Evolutionary conservation across 805 yeast species (phyloP), one percentile per base, ranked within the genome.

Genomic region (Pichia exigua): DNA sequence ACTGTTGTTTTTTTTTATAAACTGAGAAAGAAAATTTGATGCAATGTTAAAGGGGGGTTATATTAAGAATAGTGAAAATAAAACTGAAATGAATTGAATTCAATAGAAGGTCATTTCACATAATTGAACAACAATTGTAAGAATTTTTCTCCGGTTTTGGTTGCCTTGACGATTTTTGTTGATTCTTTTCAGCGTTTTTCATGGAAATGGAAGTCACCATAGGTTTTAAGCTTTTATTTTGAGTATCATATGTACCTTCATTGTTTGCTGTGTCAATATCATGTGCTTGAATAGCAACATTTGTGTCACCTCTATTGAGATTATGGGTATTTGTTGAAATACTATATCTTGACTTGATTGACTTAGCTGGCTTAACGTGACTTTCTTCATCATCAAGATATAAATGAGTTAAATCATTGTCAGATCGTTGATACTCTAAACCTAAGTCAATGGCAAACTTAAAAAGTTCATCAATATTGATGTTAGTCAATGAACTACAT

Each of bases 401-500:
- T 3, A 51, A n/a, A 15, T 51, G 45, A 35, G 54, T 51, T 7
- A 47, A 22, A 44, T 59, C 55, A 12, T 53, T 42, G 5, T 56
- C 56, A 5, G 51, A 45, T 9, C 44, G 32, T 24, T 49, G 48
- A 42, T 54, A 46, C 11, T 53, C 32, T 4, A 49, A 12, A 12
- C 57, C 59, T 27, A 53, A 38, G 20, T 56, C 50, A 22, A 58
- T 54, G 2, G 62, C 61, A 1, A 11, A 21, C 17, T 78, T 72
- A 60, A 91, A 91, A 0, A 89, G 87, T 59, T 87, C 87, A 57
- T 85, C 90, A 22, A 91, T 86, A 61, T 87, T 86, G 42, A 85
- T 78, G 59, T 82, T 79, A 60, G 79, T 76, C 74, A 83, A 79
- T 11, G 97, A 95, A 58, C 92, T 83, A n/a, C 95, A 85, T 67